Base-by-base conservation (phyloP, 495 filamentous ascomycete species). In the Aspergillus biplanus region DNA sequence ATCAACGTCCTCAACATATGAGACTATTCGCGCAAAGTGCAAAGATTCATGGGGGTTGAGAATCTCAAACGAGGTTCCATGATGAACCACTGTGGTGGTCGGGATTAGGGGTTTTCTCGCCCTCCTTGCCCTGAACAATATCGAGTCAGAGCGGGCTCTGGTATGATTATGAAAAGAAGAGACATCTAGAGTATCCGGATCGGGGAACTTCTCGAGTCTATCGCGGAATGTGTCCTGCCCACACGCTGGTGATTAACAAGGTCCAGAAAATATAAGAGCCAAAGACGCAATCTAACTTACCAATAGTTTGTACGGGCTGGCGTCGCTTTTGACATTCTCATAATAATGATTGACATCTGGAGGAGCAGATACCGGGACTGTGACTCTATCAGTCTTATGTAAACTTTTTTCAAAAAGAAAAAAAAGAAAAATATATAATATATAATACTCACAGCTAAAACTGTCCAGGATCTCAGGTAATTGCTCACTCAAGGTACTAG, bases 21-120 rank as follows among this genome's bases (percentile, higher is more conserved):
- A 80, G 33, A 79, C 75, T 39, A 81, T 79, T 12, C 76, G 71
- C 5, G 76, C 68, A 12, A 77, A 62, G 58, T 76, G 70, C 13
- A 80, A 64, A 7, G 78, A 81, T 56, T 75, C 74, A 56, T 75
- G 76, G 31, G 79, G 79, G 35, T 82, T 82, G 16, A 82, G 50
- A 34, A 82, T 82, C 49, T 82, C 78, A 54, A 82, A 82, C 27
- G 71, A 73, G n/a, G 78, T 67, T 13, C 79, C 79, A 32, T 78
- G 70, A 62, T 78, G 73, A 33, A 73, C 70, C 61, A 82, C 61
- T 61, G 75, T 80, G 46, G 73, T 61, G 12, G 67, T 68, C 53
- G 58, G 52, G 12, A 44, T 39, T 6, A 9, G 47, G 12, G 60
- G 42, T 39, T 47, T 63, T 55, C 46, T 60, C 33, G 33, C 42